Base-by-base conservation (phyloP, 2,329 filamentous ascomycete species). In the Fonsecaea nubica region DNA sequence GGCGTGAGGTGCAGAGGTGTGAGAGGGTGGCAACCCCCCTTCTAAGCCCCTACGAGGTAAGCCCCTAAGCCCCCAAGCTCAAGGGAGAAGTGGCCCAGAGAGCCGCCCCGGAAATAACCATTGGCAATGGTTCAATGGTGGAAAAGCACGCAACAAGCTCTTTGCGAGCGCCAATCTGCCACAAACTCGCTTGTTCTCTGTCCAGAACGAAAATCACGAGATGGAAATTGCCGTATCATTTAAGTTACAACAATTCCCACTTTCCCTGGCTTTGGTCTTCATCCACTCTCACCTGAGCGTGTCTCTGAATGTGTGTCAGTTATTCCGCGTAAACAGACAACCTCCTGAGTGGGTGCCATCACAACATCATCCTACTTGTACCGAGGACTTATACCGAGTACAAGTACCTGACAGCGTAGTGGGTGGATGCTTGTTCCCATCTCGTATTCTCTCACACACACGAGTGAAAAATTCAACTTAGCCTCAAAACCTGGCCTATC, bases 1-100 rank as follows among this genome's bases (percentile, higher is more conserved):
- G 45, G 45, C 18, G 45, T 50, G 45, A 50, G 45, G n/a, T n/a
- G 36, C 13, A 12, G 10, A 21, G 36, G 30, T 21, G 8, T 32
- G 35, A 25, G 38, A 58, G 45, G 45, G 45, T 50, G 45, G 45
- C 45, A 50, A 50, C 45, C 45, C 10, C 40, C 40, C 40, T 18
- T 25, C 25, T 25, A 18, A 18, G 40, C n/a, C 42, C n/a, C 42
- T 13, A 25, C 25, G 25, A 25, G 25, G 25, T 25, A 38, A 9
- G 36, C 36, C 36, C 36, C 42, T 45, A 45, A 45, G 42, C 7
- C 45, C 45, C 45, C 45, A 25, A 50, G 18, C 18, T 21, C 6
- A 50, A 50, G 21, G 45, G 45, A 21, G 45, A 25, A 25, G 45
- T 50, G 45, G 5, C 18, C 45, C 9, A 25, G 45, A 8, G 21